A percentile compares a stretch with the other conserved stretches of the same genome.
These are phyloP conservation scores for Starmerella vaccinii DNA, from an alignment of 805 yeast genomes.

Conservation along the genomic window DNA sequence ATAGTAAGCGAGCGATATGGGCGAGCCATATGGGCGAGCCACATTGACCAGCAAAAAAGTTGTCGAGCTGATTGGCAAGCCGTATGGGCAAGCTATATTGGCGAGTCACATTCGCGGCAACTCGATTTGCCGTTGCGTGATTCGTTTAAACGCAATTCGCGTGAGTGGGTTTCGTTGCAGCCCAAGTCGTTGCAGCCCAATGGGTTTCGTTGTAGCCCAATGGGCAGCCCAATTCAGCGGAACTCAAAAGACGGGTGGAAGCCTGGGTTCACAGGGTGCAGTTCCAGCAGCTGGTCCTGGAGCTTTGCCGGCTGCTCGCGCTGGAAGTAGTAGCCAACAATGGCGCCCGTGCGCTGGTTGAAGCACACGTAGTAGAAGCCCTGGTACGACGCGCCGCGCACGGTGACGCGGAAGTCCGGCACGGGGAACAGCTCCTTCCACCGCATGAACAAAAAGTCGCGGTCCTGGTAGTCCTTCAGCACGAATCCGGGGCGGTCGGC, in stretches of 20 bases:
- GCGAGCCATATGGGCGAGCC: too few relatives aligned
- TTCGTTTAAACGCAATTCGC: too few relatives aligned
- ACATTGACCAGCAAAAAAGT: too few relatives aligned
- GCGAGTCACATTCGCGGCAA: too few relatives aligned
- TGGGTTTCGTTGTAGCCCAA: too few relatives aligned
- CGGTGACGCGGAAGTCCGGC: not conserved
- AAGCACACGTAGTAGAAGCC: constrained; percentile 6
- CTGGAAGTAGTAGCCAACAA: constrained; percentile 2
- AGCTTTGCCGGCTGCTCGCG: constrained; percentile 2
- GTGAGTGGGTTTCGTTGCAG: too few relatives aligned
- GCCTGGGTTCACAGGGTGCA: not conserved
- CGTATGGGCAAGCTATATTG: too few relatives aligned
- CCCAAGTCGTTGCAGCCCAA: too few relatives aligned
- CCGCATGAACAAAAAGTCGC: constrained; percentile 2
- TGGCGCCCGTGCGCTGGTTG: not conserved
- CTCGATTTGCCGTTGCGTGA: too few relatives aligned
- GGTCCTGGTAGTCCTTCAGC: not conserved
- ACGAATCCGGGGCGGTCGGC: constrained; percentile 1
- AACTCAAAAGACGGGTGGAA: constrained; percentile 1
- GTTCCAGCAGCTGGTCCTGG: constrained; percentile 3
- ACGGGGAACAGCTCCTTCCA: constrained; percentile 7
- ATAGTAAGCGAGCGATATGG: not conserved
- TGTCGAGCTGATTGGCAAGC: too few relatives aligned
- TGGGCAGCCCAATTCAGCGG: not conserved
- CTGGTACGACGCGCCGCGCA: constrained; percentile 6